A percentile compares a stretch with the other conserved stretches of the same genome.
These are phyloP conservation scores for Rugonectria rugulosa DNA, from an alignment of 2,329 filamentous ascomycete species.

Conservation along the genomic window DNA sequence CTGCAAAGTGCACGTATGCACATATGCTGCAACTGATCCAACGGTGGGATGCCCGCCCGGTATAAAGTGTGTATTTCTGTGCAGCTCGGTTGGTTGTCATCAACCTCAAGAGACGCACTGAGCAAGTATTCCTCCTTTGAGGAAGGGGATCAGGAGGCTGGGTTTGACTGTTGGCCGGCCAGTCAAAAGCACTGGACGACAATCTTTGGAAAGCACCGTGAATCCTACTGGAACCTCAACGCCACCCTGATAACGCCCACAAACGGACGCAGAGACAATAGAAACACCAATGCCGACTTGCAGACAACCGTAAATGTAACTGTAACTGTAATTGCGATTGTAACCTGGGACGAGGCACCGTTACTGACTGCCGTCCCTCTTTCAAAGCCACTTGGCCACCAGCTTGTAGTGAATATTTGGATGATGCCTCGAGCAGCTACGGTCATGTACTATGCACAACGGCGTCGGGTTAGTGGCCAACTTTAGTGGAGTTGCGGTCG, in stretches of 20 bases:
- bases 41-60: neutral
- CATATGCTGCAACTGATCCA: neutral
- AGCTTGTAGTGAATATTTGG: no score
- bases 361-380: no score
- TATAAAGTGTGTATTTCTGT: neutral
- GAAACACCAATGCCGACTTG: no score
- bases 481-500: no score
- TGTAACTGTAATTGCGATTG: no score
- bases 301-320: no score
- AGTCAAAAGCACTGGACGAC: constrained; percentile 3
- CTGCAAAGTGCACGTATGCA: neutral
- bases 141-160: neutral
- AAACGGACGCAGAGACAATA: no score
- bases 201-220: neutral
- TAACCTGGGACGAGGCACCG: no score
- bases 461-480: no score
- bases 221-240: constrained; percentile 3
- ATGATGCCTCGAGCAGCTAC: no score
- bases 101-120: neutral
- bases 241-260: constrained; percentile 6
- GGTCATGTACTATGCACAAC: no score
- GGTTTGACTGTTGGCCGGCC: constrained; percentile 18
- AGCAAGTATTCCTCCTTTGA: neutral
- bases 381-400: no score
- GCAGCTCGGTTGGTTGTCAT: neutral